Conservation (phyloP, 2,329 filamentous ascomycete species). For the Fusarium stilboides region DNA sequence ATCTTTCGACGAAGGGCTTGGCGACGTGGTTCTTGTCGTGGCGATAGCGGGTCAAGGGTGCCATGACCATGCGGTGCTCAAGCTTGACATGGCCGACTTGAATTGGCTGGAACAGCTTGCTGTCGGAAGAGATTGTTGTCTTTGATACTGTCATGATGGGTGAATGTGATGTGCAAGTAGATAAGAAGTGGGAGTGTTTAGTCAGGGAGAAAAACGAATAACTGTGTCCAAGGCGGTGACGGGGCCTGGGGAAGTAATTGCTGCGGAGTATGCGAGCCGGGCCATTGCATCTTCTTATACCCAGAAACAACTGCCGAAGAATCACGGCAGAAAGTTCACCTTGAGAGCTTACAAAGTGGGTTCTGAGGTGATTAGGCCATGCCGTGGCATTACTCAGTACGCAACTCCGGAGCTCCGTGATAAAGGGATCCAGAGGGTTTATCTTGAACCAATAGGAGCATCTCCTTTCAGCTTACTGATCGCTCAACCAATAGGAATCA, state of each 20-base stretch:
- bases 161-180: too few species aligned
- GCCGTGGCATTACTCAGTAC: constrained; percentile 4
- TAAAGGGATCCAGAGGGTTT: neutral
- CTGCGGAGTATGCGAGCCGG: neutral
- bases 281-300: constrained; percentile 11
- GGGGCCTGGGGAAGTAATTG: neutral
- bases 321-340: constrained; percentile 6
- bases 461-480: neutral
- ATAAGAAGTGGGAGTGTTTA: too few species aligned
- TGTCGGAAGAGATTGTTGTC: constrained; percentile 17
- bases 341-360: neutral
- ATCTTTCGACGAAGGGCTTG: constrained; percentile 48
- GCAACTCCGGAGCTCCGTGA: constrained; percentile 23
- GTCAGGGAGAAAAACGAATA: too few species aligned
- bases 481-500: neutral
- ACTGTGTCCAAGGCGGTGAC: neutral
- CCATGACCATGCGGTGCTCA: constrained; percentile 47
- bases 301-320: constrained; percentile 3
- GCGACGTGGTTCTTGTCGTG: constrained; percentile 58
- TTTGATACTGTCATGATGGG: constrained; percentile 30
- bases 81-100: constrained; percentile 41
- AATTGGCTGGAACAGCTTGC: constrained; percentile 47
- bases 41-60: constrained; percentile 64
- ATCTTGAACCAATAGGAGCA: neutral
- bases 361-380: constrained; percentile 15